A percentile compares a stretch with the other conserved stretches of the same genome.
phyloP scores from a whole-genome alignment of 495 filamentous ascomycete genomes.

The Annulohypoxylon maeteangense region DNA sequence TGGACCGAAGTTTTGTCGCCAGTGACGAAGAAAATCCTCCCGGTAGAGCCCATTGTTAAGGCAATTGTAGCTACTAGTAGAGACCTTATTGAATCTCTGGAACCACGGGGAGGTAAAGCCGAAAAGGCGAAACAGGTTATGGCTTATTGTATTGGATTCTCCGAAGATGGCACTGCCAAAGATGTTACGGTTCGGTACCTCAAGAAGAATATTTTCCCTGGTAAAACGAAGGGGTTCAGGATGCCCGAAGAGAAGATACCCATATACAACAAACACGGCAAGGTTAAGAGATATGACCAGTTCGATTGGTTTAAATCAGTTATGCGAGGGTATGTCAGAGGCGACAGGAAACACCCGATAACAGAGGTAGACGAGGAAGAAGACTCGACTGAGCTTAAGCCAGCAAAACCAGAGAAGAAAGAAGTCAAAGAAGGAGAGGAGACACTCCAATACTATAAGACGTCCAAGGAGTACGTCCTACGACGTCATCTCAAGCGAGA shows the following conservation, averaged over 20 bases:
- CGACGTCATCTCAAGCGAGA: slow-evolving; percentile 91
- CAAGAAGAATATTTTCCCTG: slow-evolving; percentile 82
- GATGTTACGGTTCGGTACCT: slow-evolving; percentile 95
- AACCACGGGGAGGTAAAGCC: slow-evolving; percentile 82
- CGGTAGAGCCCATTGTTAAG: slow-evolving; percentile 79
- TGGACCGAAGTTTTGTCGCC: slow-evolving; percentile 93
- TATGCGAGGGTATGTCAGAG: slow-evolving; percentile 77
- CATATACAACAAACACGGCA: slow-evolving; percentile 75
- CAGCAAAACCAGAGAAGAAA: slow-evolving; percentile 75
- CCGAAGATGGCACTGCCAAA: slow-evolving; percentile 87
- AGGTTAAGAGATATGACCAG: slow-evolving; percentile 74
- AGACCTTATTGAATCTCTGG: slow-evolving; percentile 78
- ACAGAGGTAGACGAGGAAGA: slow-evolving; percentile 82
- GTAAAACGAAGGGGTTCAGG: slow-evolving; percentile 88
- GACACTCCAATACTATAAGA: slow-evolving; percentile 86
- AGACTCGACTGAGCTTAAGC: slow-evolving; percentile 77
- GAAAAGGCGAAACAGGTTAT: slow-evolving; percentile 90
- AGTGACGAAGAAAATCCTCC: slow-evolving; percentile 76
- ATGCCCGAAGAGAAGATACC: slow-evolving; percentile 81
- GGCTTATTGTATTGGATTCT: slow-evolving; percentile 89
- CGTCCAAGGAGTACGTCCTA: slow-evolving; percentile 85
- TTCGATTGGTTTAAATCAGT: slow-evolving; percentile 88
- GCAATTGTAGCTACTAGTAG: slow-evolving; percentile 72
- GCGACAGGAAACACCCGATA: slow-evolving; percentile 58
- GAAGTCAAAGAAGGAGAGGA: slow-evolving; percentile 78